phyloP scores from a whole-genome alignment of 2,329 filamentous ascomycete genomes.

The Esteya vermicola region DNA sequence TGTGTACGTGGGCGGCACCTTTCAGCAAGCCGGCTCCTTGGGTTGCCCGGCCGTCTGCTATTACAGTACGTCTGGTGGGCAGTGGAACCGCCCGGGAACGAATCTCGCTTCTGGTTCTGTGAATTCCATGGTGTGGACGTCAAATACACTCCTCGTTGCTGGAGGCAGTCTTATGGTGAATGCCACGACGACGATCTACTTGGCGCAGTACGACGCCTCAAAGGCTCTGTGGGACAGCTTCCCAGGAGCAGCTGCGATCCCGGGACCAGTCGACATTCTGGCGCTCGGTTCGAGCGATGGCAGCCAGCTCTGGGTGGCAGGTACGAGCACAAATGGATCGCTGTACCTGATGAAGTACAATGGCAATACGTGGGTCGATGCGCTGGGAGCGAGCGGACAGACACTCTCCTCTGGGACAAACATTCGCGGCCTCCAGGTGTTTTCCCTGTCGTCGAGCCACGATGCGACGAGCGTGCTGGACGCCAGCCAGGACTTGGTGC shows the following conservation, averaged over 20 bases:
- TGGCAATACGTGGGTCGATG: conserved; percentile 45
- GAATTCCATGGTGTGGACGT: conserved; percentile 61
- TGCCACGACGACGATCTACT: conserved; percentile 42
- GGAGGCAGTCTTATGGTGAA: conserved; percentile 63
- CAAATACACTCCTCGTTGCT: conserved; percentile 55
- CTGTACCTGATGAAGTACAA: conserved; percentile 75
- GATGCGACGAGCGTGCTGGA: conserved; percentile 48
- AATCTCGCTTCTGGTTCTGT: conserved; percentile 56
- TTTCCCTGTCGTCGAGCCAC: conserved; percentile 58
- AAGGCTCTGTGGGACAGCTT: conserved; percentile 52
- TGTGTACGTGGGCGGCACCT: conserved; percentile 77
- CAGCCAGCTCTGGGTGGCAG: conserved; percentile 69
- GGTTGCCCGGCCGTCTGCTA: conserved; percentile 72
- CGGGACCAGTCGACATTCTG: conserved; percentile 67
- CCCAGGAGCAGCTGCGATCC: conserved; percentile 48
- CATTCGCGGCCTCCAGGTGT: conserved; percentile 70
- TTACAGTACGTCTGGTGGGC: conserved; percentile 53
- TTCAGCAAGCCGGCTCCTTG: conserved; percentile 69
- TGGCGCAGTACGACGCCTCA: conserved; percentile 61
- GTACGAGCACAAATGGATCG: conserved; percentile 49
- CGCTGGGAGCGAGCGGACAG: conserved; percentile 38
- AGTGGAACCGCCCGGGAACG: conserved; percentile 70
- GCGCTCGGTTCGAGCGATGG: conserved; percentile 58
- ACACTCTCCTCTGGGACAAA: conserved; percentile 49
- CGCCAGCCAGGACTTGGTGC: conserved; percentile 56